Conservation (phyloP, 2,329 filamentous ascomycete species). For the Trichoderma sp. region DNA sequence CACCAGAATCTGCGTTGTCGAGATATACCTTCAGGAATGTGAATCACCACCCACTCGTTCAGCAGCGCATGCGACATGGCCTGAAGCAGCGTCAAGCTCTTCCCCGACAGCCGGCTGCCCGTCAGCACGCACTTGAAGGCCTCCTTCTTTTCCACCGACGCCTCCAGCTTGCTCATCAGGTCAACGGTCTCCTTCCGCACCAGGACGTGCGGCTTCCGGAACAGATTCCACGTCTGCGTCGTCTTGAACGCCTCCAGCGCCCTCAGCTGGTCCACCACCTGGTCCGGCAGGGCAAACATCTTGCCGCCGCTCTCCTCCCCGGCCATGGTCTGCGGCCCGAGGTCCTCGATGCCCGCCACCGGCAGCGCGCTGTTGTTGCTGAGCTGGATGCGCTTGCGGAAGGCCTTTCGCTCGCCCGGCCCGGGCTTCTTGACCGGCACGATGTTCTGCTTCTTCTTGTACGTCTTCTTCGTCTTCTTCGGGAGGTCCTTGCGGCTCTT, state of each 20-base stretch:
- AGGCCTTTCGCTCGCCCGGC: constrained; percentile 79
- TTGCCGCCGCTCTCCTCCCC: constrained; percentile 57
- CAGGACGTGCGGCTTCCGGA: constrained; percentile 75
- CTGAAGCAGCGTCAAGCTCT: constrained; percentile 83
- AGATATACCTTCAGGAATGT: constrained; percentile 77
- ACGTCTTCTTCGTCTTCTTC: constrained; percentile 44
- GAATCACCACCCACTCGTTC: constrained; percentile 84
- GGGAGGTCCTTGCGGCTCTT: constrained; percentile 38
- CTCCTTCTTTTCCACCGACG: constrained; percentile 50
- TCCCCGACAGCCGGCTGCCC: constrained; percentile 73
- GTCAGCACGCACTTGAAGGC: constrained; percentile 64
- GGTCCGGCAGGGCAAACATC: constrained; percentile 66
- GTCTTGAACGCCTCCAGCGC: constrained; percentile 87
- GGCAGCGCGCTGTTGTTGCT: constrained; percentile 91
- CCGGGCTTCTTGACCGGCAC: constrained; percentile 55
- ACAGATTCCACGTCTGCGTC: constrained; percentile 83
- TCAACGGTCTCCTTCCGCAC: constrained; percentile 75
- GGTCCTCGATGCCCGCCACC: constrained; percentile 63
- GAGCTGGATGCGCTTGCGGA: constrained; percentile 84
- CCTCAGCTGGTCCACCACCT: constrained; percentile 74
- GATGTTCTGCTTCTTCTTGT: constrained; percentile 50
- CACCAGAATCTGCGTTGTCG: not conserved
- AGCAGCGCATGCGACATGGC: constrained; percentile 76
- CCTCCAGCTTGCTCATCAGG: constrained; percentile 61
- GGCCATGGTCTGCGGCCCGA: constrained; percentile 55